Evolutionary conservation across 73 alveolate species (phyloP), one percentile per base, ranked within the genome.

Genomic region (Symbiodinium pilosum): DNA sequence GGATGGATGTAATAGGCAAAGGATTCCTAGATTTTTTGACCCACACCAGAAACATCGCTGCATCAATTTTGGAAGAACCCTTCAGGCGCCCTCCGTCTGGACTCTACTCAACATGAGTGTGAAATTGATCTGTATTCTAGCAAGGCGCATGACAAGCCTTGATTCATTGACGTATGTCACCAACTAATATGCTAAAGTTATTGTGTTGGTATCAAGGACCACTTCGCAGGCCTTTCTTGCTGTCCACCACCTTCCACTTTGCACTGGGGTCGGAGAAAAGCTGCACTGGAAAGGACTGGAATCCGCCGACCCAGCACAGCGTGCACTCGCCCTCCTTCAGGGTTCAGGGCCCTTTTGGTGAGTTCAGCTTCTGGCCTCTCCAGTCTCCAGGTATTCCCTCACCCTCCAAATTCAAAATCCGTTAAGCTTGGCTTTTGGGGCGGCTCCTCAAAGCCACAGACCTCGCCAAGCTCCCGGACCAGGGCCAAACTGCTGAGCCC

Each of bases 261-360:
- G 97, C 97, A n/a, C 73, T 71, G 97, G 87, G 38, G 87, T 32
- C 77, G 44, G 44, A n/a, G 88, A 56, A 91, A 41, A 91, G 88
- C 52, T 69, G 97, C n/a, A 43, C 77, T 14, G 97, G 97, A 30
- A 91, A 91, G 51, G 97, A 91, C 56, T 83, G 97, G 88, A 91
- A 91, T 3, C 81, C 97, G 9, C 97, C 97, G 38, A 64, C 97
- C 97, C 97, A 91, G 77, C 97, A 91, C 4, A 91, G 97, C 54
- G 97, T 91, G 87, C 97, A 91, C 54, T 91, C 97, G 77, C 97
- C 97, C 97, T 91, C 97, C 97, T 91, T 32, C 36, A 64, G 77
- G 77, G 32, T 64, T 64, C 40, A 24, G 32, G 77, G 77, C 59
- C 59, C 59, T 47, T 47, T 47, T 47, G 59, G 59, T 47, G 21